phyloP scores from a whole-genome alignment of 805 yeast species.

The Zygosaccharomyces lentus region DNA sequence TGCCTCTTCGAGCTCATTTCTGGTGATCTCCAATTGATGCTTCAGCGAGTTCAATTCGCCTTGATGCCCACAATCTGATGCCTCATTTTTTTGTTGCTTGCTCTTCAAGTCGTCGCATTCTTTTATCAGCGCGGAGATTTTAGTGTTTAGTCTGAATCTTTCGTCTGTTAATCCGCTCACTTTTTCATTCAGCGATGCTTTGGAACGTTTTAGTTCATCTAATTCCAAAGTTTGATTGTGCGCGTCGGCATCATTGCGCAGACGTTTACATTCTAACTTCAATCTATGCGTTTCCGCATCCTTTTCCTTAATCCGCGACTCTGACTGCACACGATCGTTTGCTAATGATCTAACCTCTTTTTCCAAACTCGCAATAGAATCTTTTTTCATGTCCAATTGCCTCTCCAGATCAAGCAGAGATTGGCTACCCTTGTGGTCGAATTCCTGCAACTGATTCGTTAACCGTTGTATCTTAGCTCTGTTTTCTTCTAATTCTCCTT shows the following conservation, averaged over 20 bases:
- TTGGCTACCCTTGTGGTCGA: conserved; percentile 18
- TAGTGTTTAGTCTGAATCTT: conserved; percentile 6
- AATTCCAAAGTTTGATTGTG: not conserved
- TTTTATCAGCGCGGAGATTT: conserved; percentile 6
- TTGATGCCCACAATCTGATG: not conserved
- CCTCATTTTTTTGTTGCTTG: not conserved
- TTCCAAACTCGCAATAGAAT: conserved; percentile 7
- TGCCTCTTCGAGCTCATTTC: conserved; percentile 8
- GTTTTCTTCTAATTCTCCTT: conserved; percentile 13
- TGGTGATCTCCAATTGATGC: conserved; percentile 9
- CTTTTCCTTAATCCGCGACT: conserved; percentile 3
- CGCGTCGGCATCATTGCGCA: not conserved
- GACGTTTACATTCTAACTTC: not conserved
- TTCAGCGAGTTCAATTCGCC: not conserved
- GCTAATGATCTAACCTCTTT: conserved; percentile 5
- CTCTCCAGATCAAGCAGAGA: conserved; percentile 12
- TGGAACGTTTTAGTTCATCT: not conserved
- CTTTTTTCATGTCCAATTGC: conserved; percentile 13
- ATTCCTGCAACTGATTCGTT: conserved; percentile 16
- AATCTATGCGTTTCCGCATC: not conserved
- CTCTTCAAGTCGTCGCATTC: conserved; percentile 13
- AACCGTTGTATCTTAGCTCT: conserved; percentile 16
- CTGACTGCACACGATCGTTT: conserved; percentile 5
- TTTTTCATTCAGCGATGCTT: conserved; percentile 1
- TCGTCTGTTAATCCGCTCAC: conserved; percentile 8